Evolutionary conservation across 768 basidiomycete species (phyloP), one percentile per base, ranked within the genome.

Genomic region (Psilocybe azurescens): DNA sequence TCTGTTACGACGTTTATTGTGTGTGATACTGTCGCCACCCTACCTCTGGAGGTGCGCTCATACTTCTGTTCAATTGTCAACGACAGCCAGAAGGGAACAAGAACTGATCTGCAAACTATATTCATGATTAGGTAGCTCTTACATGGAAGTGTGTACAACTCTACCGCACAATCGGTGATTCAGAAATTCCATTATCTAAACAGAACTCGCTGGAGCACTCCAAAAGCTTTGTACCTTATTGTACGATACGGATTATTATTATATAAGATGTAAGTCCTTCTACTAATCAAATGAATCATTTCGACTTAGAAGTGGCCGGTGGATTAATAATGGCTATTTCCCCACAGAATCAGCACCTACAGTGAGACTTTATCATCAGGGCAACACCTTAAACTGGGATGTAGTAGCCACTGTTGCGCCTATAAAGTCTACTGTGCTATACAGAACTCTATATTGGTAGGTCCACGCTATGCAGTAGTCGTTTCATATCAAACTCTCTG

Each of bases 1-100:
- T 38, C 52, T 53, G 32, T 32, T 53, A 14, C 52, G 13, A 53
- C 52, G 2, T 53, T 53, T 14, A 53, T 53, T n/a, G 8, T 53
- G n/a, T 53, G 52, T 14, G 52, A 53, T 32, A 53, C 52, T 16
- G 33, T 53, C n/a, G 32, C 52, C 7, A 33, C 33, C 2, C 32
- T 53, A 7, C 52, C 52, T 10, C 33, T 36, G 32, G 32, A 53
- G 52, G 52, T 38, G 41, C 7, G 4, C 13, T 14, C 9, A 44
- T 14, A 1, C n/a, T 5, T 44, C 14, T 5, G 41, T 13, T 13
- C 7, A 38, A 2, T 38, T 38, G 9, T 38, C 7, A 8, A 38
- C 38, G 38, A 8, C 38, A 7, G 13, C 7, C 13, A 1, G 38
- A 7, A 8, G 9, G 13, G 10, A 29, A 50, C n/a, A 10, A 4